These are phyloP conservation scores for Aspergillus ochraceus DNA, from an alignment of 2,329 filamentous ascomycete species.

Conservation along the genomic window DNA sequence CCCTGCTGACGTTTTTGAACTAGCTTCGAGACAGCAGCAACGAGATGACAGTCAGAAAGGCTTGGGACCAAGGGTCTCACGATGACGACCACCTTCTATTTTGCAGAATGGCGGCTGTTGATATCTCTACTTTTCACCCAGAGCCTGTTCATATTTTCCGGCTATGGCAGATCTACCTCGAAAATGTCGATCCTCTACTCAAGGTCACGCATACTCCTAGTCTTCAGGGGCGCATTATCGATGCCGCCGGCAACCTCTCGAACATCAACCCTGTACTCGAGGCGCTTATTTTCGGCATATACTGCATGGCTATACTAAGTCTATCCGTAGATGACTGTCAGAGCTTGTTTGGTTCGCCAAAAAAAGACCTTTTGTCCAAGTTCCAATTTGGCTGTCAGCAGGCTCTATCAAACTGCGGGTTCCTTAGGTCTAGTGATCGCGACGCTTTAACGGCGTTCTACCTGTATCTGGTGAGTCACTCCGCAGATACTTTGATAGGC, in stretches of 20 bases:
- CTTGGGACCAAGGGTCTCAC: constrained; percentile 47
- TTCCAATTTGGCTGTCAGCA: constrained; percentile 51
- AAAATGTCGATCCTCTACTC: constrained; percentile 68
- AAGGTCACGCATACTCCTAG: constrained; percentile 69
- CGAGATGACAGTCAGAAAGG: constrained; percentile 42
- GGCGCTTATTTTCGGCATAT: constrained; percentile 67
- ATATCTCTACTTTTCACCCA: constrained; percentile 59
- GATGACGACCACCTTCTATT: constrained; percentile 55
- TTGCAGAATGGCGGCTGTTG: constrained; percentile 45
- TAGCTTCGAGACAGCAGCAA: constrained; percentile 30
- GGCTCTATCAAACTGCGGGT: constrained; percentile 45
- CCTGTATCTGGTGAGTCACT: constrained; percentile 52
- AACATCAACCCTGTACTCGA: constrained; percentile 60
- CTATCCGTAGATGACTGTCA: constrained; percentile 57
- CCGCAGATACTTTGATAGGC: not conserved
- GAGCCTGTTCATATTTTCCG: constrained; percentile 59
- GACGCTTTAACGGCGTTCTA: constrained; percentile 53
- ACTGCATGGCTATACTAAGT: constrained; percentile 60
- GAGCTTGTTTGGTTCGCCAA: constrained; percentile 37
- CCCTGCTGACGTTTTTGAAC: constrained; percentile 21
- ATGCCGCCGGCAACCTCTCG: constrained; percentile 57
- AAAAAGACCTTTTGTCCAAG: constrained; percentile 38
- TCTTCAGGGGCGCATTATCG: constrained; percentile 64
- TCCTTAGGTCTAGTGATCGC: constrained; percentile 44
- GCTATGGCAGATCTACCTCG: constrained; percentile 67